Percentiles rank a stretch among this genome's conserved stretches.
phyloP scores from a whole-genome alignment of 345 rosid genomes.

The Citrus trifoliata region DNA sequence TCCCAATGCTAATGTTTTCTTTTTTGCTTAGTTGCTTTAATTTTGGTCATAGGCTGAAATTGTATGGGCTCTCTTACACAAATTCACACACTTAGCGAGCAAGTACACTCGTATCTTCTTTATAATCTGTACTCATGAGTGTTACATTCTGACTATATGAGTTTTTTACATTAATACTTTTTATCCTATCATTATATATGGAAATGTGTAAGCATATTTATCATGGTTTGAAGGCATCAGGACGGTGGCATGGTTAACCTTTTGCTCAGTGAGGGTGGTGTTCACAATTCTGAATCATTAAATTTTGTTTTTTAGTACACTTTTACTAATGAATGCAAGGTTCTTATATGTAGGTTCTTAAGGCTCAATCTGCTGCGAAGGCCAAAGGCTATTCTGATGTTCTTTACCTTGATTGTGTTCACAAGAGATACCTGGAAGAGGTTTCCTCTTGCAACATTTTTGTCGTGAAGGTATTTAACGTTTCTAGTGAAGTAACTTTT shows the following conservation, averaged over 20 bases:
- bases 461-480: constrained; percentile 59
- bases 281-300: neutral
- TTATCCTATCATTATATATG: neutral
- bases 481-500: neutral
- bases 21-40: neutral
- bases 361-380: constrained; percentile 82
- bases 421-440: constrained; percentile 82
- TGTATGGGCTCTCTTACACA: neutral
- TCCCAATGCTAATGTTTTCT: neutral
- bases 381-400: constrained; percentile 89
- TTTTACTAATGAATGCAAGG: constrained; percentile 1
- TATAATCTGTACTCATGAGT: neutral
- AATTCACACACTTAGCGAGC: too few relatives aligned
- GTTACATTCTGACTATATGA: neutral
- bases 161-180: neutral
- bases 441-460: constrained; percentile 96
- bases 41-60: neutral
- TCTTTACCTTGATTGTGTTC: constrained; percentile 82
- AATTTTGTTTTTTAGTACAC: neutral
- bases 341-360: constrained; percentile 56
- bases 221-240: neutral
- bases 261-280: neutral
- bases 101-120: neutral
- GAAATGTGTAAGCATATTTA: neutral
- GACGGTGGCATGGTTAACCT: neutral